A percentile compares a stretch with the other conserved stretches of the same genome.
Evolutionary conservation across 176 grass and related monocot genomes (phyloP).

Genomic region (Phragmites australis): DNA sequence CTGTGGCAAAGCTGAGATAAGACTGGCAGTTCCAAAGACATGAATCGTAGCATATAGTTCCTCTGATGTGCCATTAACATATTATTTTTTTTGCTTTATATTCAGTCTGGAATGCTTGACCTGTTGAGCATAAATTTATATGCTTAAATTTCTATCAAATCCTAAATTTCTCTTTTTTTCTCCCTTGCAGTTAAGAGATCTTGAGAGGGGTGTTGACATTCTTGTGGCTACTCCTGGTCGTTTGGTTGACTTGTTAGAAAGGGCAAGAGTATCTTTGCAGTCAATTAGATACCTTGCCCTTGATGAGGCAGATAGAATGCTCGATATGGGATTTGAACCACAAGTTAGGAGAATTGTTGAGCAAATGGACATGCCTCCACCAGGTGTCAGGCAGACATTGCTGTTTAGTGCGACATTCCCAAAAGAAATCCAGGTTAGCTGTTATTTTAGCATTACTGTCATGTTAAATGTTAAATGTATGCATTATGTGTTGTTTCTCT

Average conservation of each 20-base stretch:
- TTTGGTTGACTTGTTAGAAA: constrained; percentile 92
- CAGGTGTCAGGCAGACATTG: constrained; percentile 80
- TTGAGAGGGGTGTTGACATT: constrained; percentile 97
- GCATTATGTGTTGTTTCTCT: not conserved
- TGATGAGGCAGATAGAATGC: constrained; percentile 99
- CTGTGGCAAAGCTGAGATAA: not conserved
- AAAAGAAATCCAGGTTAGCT: constrained; percentile 86
- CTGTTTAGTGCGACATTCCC: constrained; percentile 96
- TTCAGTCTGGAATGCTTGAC: not conserved
- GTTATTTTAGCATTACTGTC: not conserved
- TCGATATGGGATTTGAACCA: constrained; percentile 99
- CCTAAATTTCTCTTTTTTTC: not conserved
- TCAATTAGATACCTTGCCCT: constrained; percentile 85
- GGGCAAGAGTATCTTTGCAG: constrained; percentile 82
- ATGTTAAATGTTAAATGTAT: not conserved
- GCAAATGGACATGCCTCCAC: constrained; percentile 93
- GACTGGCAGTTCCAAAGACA: no score
- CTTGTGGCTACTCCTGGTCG: constrained; percentile 97
- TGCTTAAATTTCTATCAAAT: not conserved
- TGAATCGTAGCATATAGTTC: not conserved
- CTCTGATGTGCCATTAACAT: not conserved
- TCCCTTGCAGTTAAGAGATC: constrained; percentile 72
- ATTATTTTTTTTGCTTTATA: not conserved
- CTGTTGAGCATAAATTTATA: not conserved
- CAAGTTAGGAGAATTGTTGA: constrained; percentile 96